Base-by-base conservation (phyloP, 371 early-diverging fungal genomes). In the Smittium culicis region DNA sequence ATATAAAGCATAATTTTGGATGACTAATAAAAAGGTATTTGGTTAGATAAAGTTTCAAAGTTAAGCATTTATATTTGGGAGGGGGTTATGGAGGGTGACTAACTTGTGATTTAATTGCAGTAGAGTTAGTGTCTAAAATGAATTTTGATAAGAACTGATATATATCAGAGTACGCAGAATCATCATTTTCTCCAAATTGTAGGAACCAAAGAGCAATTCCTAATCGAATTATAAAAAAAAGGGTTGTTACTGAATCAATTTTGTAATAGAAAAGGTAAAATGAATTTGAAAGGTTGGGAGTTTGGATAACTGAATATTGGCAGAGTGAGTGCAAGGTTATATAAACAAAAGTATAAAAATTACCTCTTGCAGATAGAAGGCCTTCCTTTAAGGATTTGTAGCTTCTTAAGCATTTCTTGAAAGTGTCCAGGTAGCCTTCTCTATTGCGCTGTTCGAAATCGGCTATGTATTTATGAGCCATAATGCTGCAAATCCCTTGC, bases 131-230 rank as follows among this genome's bases (percentile, higher is more conserved):
- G 35, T 73, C 72, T 20, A 34, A 35, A 14, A 68, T 67, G 3
- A 74, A 58, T 28, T 56, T 32, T 27, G 54, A 34, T 62, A 71
- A 70, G 67, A 66, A 64, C 27, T 54, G 32, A 33, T 66, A 61
- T 33, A 64, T 70, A 69, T 79, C 81, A 73, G 61, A 74, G 71
- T 84, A 86, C 62, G 81, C 77, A 57, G 79, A 77, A 63, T 85
- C 86, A 32, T 81, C 81, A 54, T 81, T 84, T 30, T 82, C 80
- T 33, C 87, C 88, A 67, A 86, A 79, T 55, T 81, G 86, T 34
- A 90, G 73, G 72, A 90, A 90, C 24, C 80, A 77, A 11, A 88
- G 77, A 11, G 82, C 77, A 28, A 86, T 80, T 1, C 78, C 79
- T 80, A 74, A 20, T n/a, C n/a, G n/a, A n/a, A n/a, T n/a, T n/a